These are phyloP conservation scores for Eimeria acervulina DNA, from an alignment of 169 alveolate genomes.

Conservation along the genomic window DNA sequence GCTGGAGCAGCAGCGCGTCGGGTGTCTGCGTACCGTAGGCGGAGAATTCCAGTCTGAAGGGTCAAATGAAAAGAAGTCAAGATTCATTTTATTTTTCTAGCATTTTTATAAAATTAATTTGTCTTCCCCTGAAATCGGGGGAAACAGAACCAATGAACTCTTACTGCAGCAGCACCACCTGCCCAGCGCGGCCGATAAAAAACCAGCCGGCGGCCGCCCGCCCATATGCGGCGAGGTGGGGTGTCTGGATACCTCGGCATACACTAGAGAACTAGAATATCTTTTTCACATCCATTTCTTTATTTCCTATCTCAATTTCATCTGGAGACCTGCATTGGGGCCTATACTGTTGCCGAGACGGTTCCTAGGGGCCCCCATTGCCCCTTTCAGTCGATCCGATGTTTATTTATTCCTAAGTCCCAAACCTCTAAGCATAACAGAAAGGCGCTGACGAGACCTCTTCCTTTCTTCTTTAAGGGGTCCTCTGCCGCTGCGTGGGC, in stretches of 20 bases:
- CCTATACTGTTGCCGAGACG: conserved; percentile 40
- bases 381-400: conserved; percentile 14
- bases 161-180: conserved; percentile 58
- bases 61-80: conserved; percentile 42
- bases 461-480: not conserved
- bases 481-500: conserved; percentile 38
- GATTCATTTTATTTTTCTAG: conserved; percentile 19
- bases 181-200: conserved; percentile 73
- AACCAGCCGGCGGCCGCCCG: conserved; percentile 77
- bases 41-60: conserved; percentile 6
- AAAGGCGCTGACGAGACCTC: not conserved
- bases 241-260: not conserved
- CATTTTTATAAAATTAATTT: conserved; percentile 23
- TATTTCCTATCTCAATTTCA: not conserved
- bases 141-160: conserved; percentile 5
- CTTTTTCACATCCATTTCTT: not conserved
- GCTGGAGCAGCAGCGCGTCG: conserved; percentile 30
- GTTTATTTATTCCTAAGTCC: conserved; percentile 7
- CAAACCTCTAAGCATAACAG: not conserved
- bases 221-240: conserved; percentile 15
- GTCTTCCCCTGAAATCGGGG: not conserved
- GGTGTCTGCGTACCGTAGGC: conserved; percentile 25
- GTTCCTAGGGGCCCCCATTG: conserved; percentile 24
- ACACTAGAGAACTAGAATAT: not conserved
- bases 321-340: not conserved